phyloP scores from a whole-genome alignment of 2,329 filamentous ascomycete species.

The Cladobotryum protrusum region DNA sequence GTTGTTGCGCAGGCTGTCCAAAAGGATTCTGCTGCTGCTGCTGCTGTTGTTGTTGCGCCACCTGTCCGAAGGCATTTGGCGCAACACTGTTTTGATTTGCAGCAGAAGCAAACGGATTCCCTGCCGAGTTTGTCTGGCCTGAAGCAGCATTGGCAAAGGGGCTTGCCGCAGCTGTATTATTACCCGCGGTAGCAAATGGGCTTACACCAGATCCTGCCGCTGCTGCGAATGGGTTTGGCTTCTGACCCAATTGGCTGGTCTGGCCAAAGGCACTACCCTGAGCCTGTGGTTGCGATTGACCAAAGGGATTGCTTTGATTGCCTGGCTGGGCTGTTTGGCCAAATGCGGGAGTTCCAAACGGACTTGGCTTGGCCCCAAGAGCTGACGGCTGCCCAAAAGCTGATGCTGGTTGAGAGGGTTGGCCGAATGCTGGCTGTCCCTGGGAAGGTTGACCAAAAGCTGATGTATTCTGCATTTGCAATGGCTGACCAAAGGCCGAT shows the following conservation, averaged over 20 bases:
- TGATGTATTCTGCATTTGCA: constrained; percentile 18
- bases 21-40: constrained; percentile 19
- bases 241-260: constrained; percentile 30
- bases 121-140: constrained; percentile 8
- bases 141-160: constrained; percentile 23
- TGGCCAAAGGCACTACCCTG: constrained; percentile 28
- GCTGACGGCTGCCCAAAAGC: constrained; percentile 37
- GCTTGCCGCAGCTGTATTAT: constrained; percentile 18
- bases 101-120: constrained; percentile 11
- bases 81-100: constrained; percentile 7
- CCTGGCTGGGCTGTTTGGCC: constrained; percentile 30
- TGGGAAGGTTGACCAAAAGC: constrained; percentile 37
- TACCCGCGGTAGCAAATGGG: constrained; percentile 21
- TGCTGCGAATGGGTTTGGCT: constrained; percentile 32
- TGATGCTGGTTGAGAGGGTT: constrained; percentile 26
- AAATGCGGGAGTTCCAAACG: constrained; percentile 29
- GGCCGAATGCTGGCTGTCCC: constrained; percentile 28
- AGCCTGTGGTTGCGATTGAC: constrained; percentile 22
- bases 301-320: constrained; percentile 22
- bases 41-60: constrained; percentile 2
- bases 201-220: constrained; percentile 13
- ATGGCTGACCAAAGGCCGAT: constrained; percentile 24
- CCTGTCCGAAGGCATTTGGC: constrained; percentile 20
- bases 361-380: constrained; percentile 26
- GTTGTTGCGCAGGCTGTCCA: constrained; percentile 14